Evolutionary conservation across 768 basidiomycete genomes (phyloP), one percentile per base, ranked within the genome.

Genomic region (Suillus ampliporus): DNA sequence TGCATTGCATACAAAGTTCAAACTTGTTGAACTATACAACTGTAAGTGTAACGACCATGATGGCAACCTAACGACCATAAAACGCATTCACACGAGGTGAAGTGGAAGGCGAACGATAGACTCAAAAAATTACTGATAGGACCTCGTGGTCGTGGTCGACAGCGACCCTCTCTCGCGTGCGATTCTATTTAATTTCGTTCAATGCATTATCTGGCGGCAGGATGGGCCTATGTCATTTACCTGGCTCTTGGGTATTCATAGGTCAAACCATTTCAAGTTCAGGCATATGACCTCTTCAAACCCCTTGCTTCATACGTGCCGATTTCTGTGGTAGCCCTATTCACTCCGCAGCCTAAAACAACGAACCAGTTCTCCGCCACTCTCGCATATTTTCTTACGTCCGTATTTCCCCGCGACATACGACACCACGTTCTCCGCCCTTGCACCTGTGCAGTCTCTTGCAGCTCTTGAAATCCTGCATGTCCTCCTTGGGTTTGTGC

Each of bases 381-480:
- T 4, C 53, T 61, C 76, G 76, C 43, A 64, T 82, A 63, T 79
- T 13, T n/a, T 72, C 68, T 19, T 78, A 64, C 60, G 46, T 65
- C 68, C 50, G 67, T 84, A 31, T 74, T 75, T 44, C 76, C 87
- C 50, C 43, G 86, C 38, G 78, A 85, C 73, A 67, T 77, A 48
- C 80, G 77, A 88, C 0, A 74, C 74, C 17, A 89, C 90, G 0
- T 82, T 88, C 13, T 89, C 86, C 71, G 74, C 82, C 13, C 84
- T 86, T 3, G 85, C 87, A 5, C 80, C 87, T 65, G 91, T 97
- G 7, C 97, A 99, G 79, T 93, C 85, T 28, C 85, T 87, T 57
- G 97, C 97, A 2, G 69, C 87, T 1, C 78, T 99, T 56, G 97
- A 99, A 74, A 85, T 97, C 26, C 66, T 91, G 3, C 97, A 99